A percentile compares a stretch with the other conserved stretches of the same genome.
phyloP scores from a whole-genome alignment of 495 filamentous ascomycete species.

The Neurospora sp. region DNA sequence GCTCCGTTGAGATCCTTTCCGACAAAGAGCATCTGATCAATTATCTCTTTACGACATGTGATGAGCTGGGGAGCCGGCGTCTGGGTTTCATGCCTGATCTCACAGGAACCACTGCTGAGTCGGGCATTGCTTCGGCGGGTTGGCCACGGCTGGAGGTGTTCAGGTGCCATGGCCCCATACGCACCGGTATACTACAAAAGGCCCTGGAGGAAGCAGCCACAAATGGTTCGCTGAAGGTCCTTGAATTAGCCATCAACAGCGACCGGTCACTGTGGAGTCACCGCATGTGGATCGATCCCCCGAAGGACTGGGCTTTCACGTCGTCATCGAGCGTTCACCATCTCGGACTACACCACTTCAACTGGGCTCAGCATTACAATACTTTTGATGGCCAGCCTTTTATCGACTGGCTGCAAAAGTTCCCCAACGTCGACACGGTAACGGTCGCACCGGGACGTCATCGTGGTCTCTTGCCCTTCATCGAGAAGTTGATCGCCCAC shows the following conservation, averaged over 20 bases:
- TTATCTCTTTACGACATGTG: neutral
- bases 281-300: neutral
- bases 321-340: slow-evolving; percentile 7
- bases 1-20: neutral
- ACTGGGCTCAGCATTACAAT: slow-evolving; percentile 5
- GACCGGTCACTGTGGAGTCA: neutral
- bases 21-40: neutral
- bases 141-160: slow-evolving; percentile 15
- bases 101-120: neutral
- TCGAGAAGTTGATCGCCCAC: slow-evolving; percentile 8
- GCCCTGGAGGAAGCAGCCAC: slow-evolving; percentile 3
- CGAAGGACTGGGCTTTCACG: slow-evolving; percentile 7
- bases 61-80: neutral
- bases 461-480: neutral
- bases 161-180: slow-evolving; percentile 5
- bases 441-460: slow-evolving; percentile 10
- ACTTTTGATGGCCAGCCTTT: slow-evolving; percentile 17
- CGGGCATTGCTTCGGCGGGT: neutral
- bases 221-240: slow-evolving; percentile 9
- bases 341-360: slow-evolving; percentile 19
- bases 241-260: slow-evolving; percentile 9
- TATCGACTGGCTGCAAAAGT: slow-evolving; percentile 13
- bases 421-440: slow-evolving; percentile 15
- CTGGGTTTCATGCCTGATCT: neutral
- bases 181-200: neutral